These are phyloP conservation scores for Emmonsia crescens DNA, from an alignment of 2,329 filamentous ascomycete genomes.

Conservation along the genomic window DNA sequence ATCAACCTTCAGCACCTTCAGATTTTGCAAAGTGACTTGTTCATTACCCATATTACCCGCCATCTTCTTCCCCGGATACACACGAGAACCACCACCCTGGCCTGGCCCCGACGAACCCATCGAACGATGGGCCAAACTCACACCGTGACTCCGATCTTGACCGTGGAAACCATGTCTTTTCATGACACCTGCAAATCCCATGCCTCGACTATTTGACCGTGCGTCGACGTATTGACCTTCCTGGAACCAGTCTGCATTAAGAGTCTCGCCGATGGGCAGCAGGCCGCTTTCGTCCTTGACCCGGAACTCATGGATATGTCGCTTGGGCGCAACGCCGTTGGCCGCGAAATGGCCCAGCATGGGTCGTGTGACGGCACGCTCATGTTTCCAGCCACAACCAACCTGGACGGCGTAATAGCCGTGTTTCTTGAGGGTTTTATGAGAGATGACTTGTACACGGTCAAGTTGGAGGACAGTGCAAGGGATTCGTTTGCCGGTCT, in stretches of 20 bases:
- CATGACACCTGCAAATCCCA: slow-evolving; percentile 96
- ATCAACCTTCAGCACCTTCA: slow-evolving; percentile 81
- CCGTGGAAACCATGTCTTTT: slow-evolving; percentile 86
- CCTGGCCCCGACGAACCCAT: slow-evolving; percentile 83
- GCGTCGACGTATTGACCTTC: slow-evolving; percentile 86
- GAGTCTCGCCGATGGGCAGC: slow-evolving; percentile 60
- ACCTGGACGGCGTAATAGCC: slow-evolving; percentile 94
- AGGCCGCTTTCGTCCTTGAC: slow-evolving; percentile 65
- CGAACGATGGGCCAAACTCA: slow-evolving; percentile 84
- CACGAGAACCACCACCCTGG: slow-evolving; percentile 85
- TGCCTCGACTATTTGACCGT: slow-evolving; percentile 65
- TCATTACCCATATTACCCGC: slow-evolving; percentile 89
- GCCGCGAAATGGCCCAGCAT: slow-evolving; percentile 79
- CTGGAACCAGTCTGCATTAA: slow-evolving; percentile 84
- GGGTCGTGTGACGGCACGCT: slow-evolving; percentile 68
- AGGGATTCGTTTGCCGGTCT: slow-evolving; percentile 63
- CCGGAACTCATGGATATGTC: slow-evolving; percentile 73
- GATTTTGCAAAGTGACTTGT: slow-evolving; percentile 79
- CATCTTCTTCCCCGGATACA: slow-evolving; percentile 96
- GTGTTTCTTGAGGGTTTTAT: slow-evolving; percentile 69
- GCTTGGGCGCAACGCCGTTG: slow-evolving; percentile 72
- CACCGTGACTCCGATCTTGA: slow-evolving; percentile 87
- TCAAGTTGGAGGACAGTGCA: slow-evolving; percentile 94
- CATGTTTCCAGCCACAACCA: slow-evolving; percentile 62
- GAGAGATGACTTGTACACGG: slow-evolving; percentile 75